phyloP scores from a whole-genome alignment of 2,329 filamentous ascomycete species.

The Sphaerulina musiva region DNA sequence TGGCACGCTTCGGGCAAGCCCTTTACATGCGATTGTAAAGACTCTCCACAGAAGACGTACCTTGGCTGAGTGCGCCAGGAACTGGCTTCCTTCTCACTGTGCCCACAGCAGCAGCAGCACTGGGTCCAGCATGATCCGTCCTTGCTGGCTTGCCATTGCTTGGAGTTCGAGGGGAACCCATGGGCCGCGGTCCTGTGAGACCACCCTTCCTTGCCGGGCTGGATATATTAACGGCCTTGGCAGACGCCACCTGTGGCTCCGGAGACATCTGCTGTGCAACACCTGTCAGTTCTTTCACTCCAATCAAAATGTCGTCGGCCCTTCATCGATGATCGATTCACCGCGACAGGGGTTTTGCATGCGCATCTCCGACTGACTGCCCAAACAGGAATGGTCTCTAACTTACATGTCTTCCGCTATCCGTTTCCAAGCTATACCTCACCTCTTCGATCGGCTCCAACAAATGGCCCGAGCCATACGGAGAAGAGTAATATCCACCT shows the following conservation, averaged over 20 bases:
- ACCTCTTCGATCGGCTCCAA: conserved; percentile 49
- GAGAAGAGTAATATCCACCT: conserved; percentile 32
- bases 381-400: neutral
- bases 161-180: conserved; percentile 29
- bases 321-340: neutral
- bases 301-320: neutral
- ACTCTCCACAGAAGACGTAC: conserved; percentile 14
- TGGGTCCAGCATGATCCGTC: conserved; percentile 5
- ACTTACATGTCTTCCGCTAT: conserved; percentile 31
- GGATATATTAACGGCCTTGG: conserved; percentile 27
- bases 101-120: conserved; percentile 4
- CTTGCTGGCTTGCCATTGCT: conserved; percentile 16
- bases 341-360: neutral
- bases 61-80: conserved; percentile 17
- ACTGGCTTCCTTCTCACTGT: conserved; percentile 30
- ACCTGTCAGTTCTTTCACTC: neutral
- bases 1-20: neutral
- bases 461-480: conserved; percentile 35
- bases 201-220: conserved; percentile 39
- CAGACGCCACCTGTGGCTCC: conserved; percentile 23
- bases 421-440: conserved; percentile 45
- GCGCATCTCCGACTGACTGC: neutral
- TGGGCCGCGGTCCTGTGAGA: conserved; percentile 43
- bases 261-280: conserved; percentile 24
- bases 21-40: conserved; percentile 6